A percentile compares a stretch with the other conserved stretches of the same genome.
Evolutionary conservation across 2,329 filamentous ascomycete genomes (phyloP).

Genomic region (Hypoxylon sp.): DNA sequence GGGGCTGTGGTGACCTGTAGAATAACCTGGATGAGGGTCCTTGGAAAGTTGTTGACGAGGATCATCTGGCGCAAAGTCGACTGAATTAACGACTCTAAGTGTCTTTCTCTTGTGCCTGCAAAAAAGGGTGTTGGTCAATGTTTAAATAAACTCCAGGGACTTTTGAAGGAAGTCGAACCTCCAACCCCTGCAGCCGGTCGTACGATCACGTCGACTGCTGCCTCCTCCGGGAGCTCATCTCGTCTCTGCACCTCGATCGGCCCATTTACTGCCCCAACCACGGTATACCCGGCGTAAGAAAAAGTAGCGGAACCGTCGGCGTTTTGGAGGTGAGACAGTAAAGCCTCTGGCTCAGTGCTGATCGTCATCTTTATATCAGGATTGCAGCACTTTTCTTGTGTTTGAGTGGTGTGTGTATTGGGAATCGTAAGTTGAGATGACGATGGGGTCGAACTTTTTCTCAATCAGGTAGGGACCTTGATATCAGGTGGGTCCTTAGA

Average conservation of each 20-base stretch:
- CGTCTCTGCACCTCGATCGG: constrained; percentile 90
- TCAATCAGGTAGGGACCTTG: constrained; percentile 31
- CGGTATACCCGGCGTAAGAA: constrained; percentile 80
- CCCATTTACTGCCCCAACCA: constrained; percentile 90
- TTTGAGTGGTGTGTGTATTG: constrained; percentile 14
- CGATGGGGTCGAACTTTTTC: constrained; percentile 42
- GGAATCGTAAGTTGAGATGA: constrained; percentile 30
- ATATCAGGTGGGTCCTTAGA: neutral
- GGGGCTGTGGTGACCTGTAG: constrained; percentile 82
- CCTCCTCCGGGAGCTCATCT: constrained; percentile 93
- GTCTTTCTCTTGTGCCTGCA: constrained; percentile 79
- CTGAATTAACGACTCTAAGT: constrained; percentile 84
- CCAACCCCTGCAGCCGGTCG: constrained; percentile 88
- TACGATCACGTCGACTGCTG: constrained; percentile 89
- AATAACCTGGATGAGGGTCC: constrained; percentile 83
- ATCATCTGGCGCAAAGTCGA: constrained; percentile 81
- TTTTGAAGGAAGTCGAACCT: constrained; percentile 65
- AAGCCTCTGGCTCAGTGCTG: constrained; percentile 64
- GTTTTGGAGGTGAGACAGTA: constrained; percentile 73
- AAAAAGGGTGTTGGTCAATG: constrained; percentile 43
- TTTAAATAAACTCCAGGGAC: constrained; percentile 25
- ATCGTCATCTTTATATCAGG: constrained; percentile 59
- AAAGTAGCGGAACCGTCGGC: constrained; percentile 87
- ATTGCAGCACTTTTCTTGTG: constrained; percentile 7
- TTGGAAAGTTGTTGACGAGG: constrained; percentile 80